Evolutionary conservation across 257 asterid species (phyloP).

Genomic region (Galeopsis tetrahit): DNA sequence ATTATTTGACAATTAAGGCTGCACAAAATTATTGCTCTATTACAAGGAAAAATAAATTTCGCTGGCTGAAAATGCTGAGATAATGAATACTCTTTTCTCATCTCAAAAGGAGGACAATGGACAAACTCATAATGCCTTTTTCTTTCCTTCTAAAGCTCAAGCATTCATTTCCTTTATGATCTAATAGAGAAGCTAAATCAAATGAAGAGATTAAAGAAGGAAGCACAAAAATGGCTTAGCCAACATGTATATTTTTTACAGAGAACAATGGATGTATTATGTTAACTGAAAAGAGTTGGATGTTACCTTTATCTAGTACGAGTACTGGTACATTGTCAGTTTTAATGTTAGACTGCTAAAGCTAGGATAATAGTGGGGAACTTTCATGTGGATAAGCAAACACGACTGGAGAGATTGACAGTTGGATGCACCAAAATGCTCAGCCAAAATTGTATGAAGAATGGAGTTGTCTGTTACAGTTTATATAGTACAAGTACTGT

Average conservation of each 20-base stretch:
- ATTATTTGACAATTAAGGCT: slow-evolving; percentile 3
- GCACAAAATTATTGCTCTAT: background rate
- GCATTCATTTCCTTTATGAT: background rate
- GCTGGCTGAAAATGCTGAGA: background rate
- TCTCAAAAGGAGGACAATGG: background rate
- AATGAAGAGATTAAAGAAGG: slow-evolving; percentile 15
- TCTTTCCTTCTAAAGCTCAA: too few species aligned
- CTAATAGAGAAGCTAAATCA: background rate
- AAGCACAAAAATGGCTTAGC: background rate
- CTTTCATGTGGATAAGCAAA: background rate
- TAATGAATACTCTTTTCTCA: background rate
- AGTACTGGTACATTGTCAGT: background rate
- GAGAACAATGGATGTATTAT: background rate
- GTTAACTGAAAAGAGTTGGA: slow-evolving; percentile 4
- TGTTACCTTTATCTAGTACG: background rate
- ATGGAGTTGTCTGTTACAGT: background rate
- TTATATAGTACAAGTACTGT: slow-evolving; percentile 3
- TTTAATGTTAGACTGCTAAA: background rate
- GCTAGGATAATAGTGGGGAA: background rate
- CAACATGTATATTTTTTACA: background rate
- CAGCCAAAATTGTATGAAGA: background rate
- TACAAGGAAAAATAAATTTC: background rate
- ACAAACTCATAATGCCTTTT: background rate
- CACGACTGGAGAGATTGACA: background rate
- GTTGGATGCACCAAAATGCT: background rate